Percentiles rank a stretch among this genome's conserved stretches.
Evolutionary conservation across 306 rosid genomes (phyloP).

Genomic region (Rubus parviflorus): DNA sequence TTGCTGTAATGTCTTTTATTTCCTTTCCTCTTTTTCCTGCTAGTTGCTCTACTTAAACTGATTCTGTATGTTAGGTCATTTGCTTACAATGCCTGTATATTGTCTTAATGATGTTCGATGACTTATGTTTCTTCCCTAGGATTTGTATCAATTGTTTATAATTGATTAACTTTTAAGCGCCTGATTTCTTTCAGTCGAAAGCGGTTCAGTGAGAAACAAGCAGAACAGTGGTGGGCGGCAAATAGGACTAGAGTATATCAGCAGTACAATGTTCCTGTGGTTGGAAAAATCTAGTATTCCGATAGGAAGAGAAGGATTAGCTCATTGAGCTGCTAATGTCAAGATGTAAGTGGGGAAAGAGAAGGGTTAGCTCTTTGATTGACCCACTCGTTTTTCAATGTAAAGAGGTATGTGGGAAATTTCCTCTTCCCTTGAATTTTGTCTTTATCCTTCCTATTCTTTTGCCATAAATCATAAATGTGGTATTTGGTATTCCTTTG

Average conservation of each 20-base stretch:
- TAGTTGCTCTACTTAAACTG: neutral
- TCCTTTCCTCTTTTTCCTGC: neutral
- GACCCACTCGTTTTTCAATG: conserved; percentile 13
- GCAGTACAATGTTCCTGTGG: conserved; percentile 60
- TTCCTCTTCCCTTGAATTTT: conserved; percentile 7
- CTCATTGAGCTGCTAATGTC: conserved; percentile 40
- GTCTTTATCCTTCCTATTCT: conserved; percentile 8
- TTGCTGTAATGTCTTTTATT: neutral
- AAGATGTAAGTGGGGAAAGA: conserved; percentile 29
- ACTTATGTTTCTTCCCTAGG: neutral
- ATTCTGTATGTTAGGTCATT: neutral
- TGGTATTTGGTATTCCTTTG: neutral
- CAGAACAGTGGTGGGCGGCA: conserved; percentile 85
- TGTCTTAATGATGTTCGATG: neutral
- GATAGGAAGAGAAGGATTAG: conserved; percentile 62
- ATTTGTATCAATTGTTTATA: neutral
- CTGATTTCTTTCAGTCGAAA: conserved; percentile 55
- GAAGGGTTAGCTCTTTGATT: conserved; percentile 4
- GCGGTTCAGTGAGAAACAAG: conserved; percentile 80
- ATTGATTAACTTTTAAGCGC: conserved; percentile 5
- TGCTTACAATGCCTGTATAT: neutral
- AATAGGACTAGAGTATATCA: conserved; percentile 67
- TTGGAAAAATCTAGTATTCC: conserved; percentile 64
- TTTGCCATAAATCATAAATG: conserved; percentile 15
- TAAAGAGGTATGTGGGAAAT: conserved; percentile 15